These are phyloP conservation scores for Jacaranda mimosifolia DNA, from an alignment of 257 asterid species.

Conservation along the genomic window DNA sequence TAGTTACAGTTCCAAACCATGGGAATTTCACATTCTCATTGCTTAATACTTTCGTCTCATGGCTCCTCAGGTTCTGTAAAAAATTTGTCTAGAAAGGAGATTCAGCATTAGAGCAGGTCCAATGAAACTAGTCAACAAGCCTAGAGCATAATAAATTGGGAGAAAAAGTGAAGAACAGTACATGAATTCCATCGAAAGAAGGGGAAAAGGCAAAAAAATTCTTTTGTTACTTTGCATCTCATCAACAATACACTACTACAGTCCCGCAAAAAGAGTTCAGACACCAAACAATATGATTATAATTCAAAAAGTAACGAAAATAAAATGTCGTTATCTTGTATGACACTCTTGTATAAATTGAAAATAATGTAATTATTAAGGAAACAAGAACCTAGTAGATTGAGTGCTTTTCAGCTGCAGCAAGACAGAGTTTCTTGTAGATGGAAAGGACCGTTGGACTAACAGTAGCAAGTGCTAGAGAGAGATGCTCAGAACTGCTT, in stretches of 20 bases:
- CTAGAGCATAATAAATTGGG: too few species aligned
- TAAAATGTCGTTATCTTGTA: too few species aligned
- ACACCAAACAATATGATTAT: constrained; percentile 29
- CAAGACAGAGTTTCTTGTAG: constrained; percentile 79
- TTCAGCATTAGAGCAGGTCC: too few species aligned
- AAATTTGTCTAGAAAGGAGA: too few species aligned
- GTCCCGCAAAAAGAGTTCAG: constrained; percentile 31
- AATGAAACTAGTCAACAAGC: too few species aligned
- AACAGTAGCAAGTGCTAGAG: constrained; percentile 84
- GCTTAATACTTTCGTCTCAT: too few species aligned
- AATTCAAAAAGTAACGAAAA: constrained; percentile 43
- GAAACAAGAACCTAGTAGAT: constrained; percentile 61
- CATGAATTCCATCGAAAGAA: not conserved
- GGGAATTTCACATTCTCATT: too few species aligned
- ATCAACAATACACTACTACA: constrained; percentile 16
- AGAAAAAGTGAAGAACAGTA: too few species aligned
- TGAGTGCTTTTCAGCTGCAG: constrained; percentile 62
- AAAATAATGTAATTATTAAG: constrained; percentile 32
- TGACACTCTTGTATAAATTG: too few species aligned
- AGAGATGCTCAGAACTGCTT: constrained; percentile 92
- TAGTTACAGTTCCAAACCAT: too few species aligned
- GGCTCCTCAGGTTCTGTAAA: too few species aligned
- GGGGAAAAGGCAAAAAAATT: not conserved
- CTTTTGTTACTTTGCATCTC: constrained; percentile 39
- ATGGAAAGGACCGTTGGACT: constrained; percentile 72